A percentile compares a stretch with the other conserved stretches of the same genome.
Conservation (phyloP, 352 stramenopile genomes). For the Phytophthora fragariae region DNA sequence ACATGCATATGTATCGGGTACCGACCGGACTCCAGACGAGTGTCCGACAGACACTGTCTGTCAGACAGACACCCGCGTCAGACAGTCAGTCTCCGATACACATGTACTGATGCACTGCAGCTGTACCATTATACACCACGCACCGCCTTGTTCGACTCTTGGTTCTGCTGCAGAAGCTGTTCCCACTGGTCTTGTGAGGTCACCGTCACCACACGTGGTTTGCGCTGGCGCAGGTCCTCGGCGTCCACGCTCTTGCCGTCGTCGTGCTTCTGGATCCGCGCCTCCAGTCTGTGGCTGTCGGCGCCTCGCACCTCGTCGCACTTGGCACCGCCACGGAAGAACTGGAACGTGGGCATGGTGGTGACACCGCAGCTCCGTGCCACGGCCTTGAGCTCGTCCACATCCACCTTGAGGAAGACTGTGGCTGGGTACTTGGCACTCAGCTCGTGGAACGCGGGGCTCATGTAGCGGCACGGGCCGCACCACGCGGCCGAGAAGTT, state of each 20-base stretch:
- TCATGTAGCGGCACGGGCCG: constrained; percentile 86
- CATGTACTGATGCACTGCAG: background rate
- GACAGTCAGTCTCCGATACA: background rate
- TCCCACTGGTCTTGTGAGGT: constrained; percentile 65
- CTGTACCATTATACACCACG: constrained; percentile 9
- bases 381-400: constrained; percentile 78
- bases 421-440: constrained; percentile 85
- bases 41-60: background rate
- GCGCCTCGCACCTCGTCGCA: constrained; percentile 91
- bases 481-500: constrained; percentile 92
- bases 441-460: constrained; percentile 84
- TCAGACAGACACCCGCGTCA: background rate
- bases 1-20: background rate
- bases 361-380: constrained; percentile 70
- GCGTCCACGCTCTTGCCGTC: background rate
- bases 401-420: constrained; percentile 91
- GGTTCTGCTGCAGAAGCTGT: constrained; percentile 53
- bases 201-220: constrained; percentile 57
- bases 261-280: constrained; percentile 74
- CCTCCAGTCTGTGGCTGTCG: constrained; percentile 67
- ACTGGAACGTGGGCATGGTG: constrained; percentile 96
- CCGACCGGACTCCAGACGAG: background rate
- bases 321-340: constrained; percentile 91
- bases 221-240: constrained; percentile 62
- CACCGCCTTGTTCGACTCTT: constrained; percentile 55